phyloP scores from a whole-genome alignment of 2,329 filamentous ascomycete genomes.

The Malbranchea zuffiana region DNA sequence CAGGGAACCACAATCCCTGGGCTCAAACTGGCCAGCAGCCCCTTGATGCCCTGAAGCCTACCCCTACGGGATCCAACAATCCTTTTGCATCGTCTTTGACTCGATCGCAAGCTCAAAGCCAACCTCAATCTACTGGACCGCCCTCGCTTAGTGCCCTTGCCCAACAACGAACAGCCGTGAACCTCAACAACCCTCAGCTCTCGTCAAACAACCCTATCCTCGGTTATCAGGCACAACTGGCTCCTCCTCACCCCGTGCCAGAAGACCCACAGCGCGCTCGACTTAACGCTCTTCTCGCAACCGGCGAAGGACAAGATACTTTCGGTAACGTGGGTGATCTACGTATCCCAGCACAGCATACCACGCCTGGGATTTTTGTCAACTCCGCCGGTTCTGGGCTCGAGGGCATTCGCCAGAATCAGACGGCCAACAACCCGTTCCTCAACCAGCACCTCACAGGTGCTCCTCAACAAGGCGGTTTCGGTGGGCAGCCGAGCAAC shows the following conservation, averaged over 20 bases:
- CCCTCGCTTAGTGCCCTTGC: conserved; percentile 64
- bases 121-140: conserved; percentile 46
- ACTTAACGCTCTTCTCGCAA: conserved; percentile 75
- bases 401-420: conserved; percentile 54
- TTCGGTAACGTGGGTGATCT: conserved; percentile 96
- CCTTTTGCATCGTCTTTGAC: conserved; percentile 72
- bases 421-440: conserved; percentile 82
- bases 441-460: conserved; percentile 73
- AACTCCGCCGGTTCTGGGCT: conserved; percentile 85
- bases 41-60: conserved; percentile 59
- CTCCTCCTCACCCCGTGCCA: conserved; percentile 24
- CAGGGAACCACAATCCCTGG: conserved; percentile 94
- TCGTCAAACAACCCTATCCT: conserved; percentile 44
- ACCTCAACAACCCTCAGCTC: conserved; percentile 36
- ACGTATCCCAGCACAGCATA: conserved; percentile 92
- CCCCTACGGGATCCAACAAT: conserved; percentile 93
- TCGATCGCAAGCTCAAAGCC: conserved; percentile 45
- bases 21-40: conserved; percentile 50
- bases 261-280: conserved; percentile 53
- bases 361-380: conserved; percentile 88
- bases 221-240: conserved; percentile 40
- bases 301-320: conserved; percentile 88
- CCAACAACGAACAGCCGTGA: conserved; percentile 68
- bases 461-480: conserved; percentile 35
- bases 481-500: conserved; percentile 33